A percentile compares a stretch with the other conserved stretches of the same genome.
These are phyloP conservation scores for Termitomyces sp. DNA, from an alignment of 768 basidiomycete genomes.

Conservation along the genomic window DNA sequence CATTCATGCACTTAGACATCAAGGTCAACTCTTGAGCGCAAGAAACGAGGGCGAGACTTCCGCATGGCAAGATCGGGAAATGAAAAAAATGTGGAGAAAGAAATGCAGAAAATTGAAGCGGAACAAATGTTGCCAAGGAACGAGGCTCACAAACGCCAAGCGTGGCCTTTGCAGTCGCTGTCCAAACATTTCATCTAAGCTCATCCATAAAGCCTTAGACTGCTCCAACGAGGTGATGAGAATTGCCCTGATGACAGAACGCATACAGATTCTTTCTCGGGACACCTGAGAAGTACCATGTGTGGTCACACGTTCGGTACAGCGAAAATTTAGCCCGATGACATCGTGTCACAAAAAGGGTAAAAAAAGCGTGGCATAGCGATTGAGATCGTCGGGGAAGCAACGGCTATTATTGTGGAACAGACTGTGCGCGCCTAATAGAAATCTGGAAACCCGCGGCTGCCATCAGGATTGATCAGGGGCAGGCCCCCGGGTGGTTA, in stretches of 20 bases:
- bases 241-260: not conserved
- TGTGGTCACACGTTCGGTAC: not conserved
- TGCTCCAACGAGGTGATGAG: not conserved
- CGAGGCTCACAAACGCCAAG: not conserved
- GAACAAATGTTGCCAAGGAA: not conserved
- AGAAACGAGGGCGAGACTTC: not conserved
- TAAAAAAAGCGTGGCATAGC: not conserved
- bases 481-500: slow-evolving; percentile 4
- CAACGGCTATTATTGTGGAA: slow-evolving; percentile 4
- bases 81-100: not conserved
- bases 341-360: slow-evolving; percentile 3
- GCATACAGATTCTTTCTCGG: not conserved
- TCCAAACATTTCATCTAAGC: not conserved
- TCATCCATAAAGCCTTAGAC: not conserved
- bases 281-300: not conserved
- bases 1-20: not conserved
- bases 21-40: not conserved
- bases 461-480: slow-evolving; percentile 8
- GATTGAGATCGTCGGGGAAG: slow-evolving; percentile 4
- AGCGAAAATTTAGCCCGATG: slow-evolving; percentile 9
- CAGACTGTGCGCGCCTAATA: slow-evolving; percentile 5
- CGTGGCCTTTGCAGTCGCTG: not conserved
- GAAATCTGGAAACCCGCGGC: slow-evolving; percentile 9
- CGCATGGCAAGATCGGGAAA: not conserved
- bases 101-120: not conserved